Percentiles rank a stretch among this genome's conserved stretches.
Evolutionary conservation across 2,329 filamentous ascomycete genomes (phyloP).

Genomic region (Epichloe festucae): DNA sequence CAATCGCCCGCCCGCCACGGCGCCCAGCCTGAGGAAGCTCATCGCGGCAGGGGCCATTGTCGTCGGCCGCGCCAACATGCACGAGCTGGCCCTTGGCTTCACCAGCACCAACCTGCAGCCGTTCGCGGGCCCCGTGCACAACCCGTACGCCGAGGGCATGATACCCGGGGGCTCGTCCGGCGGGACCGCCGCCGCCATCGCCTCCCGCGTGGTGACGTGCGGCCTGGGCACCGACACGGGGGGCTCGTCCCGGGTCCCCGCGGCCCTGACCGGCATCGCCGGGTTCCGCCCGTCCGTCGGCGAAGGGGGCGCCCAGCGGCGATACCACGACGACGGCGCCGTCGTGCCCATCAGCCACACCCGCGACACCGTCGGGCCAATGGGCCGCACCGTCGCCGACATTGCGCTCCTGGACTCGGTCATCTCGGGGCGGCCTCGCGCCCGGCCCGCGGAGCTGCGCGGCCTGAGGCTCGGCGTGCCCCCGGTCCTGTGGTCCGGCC

Average conservation of each 20-base stretch:
- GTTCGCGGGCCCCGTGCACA: slow-evolving; percentile 9
- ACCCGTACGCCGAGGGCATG: slow-evolving; percentile 6
- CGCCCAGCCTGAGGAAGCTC: slow-evolving; percentile 9
- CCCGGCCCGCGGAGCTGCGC: neutral
- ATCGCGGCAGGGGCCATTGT: slow-evolving; percentile 16
- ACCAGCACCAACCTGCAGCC: slow-evolving; percentile 10
- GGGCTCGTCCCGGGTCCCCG: slow-evolving; percentile 9
- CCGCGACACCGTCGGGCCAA: slow-evolving; percentile 53
- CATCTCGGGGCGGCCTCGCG: slow-evolving; percentile 38
- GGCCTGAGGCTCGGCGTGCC: slow-evolving; percentile 7
- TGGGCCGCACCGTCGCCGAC: slow-evolving; percentile 53
- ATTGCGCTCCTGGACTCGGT: slow-evolving; percentile 48
- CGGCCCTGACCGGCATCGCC: slow-evolving; percentile 10
- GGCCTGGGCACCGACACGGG: slow-evolving; percentile 13
- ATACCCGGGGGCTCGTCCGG: slow-evolving; percentile 12
- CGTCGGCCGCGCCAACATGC: slow-evolving; percentile 42
- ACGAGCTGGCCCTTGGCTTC: slow-evolving; percentile 9
- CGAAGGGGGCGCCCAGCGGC: slow-evolving; percentile 7
- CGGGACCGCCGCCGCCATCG: slow-evolving; percentile 9
- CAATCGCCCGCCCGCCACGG: slow-evolving; percentile 6
- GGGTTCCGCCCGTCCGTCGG: slow-evolving; percentile 10
- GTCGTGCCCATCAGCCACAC: slow-evolving; percentile 53
- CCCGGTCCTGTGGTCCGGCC: slow-evolving; percentile 8
- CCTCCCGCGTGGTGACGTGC: slow-evolving; percentile 10
- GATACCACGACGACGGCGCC: slow-evolving; percentile 5